Base-by-base conservation (phyloP, 73 alveolate species). In the Paramecium biaurelia region DNA sequence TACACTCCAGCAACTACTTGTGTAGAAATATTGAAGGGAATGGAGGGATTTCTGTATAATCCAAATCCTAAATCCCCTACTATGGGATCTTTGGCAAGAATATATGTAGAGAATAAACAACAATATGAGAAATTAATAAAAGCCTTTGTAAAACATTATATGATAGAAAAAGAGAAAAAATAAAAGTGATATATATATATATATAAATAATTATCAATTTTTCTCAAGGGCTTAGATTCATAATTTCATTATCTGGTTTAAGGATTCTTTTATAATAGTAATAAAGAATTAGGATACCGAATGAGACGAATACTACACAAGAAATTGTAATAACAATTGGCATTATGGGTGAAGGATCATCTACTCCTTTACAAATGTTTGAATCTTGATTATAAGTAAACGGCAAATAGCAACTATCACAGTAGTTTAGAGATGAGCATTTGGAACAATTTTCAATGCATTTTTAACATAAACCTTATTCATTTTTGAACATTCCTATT, bases 11-110 rank as follows among this genome's bases (percentile, higher is more conserved):
- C 90, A 2, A 43, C 15, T 4, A 7, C 74, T 2, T 42, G 70
- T 5, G 10, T 79, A 21, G 90, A 79, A 79, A 79, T 79, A 18
- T 79, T 79, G 18, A 41, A 32, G 28, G 90, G 63, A 10, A 20
- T 79, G 35, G 90, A 79, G 23, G 56, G 74, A 6, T 79, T 79
- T 21, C 12, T 79, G 9, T 79, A 79, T 24, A 26, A 8, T 11
- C 90, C 90, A 3, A 79, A 79, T 79, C 90, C 90, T 0, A 79
- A 79, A 24, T 79, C 90, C 8, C 90, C 90, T 2, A 79, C 74
- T 2, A 26, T 18, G 47, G 56, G 34, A 15, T 5, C 18, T 0
- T 43, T 30, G 56, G 90, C 90, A 1, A 10, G 9, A 38, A 37
- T 18, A 45, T 79, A 11, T 20, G 45, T 15, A 6, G 24, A 14